Percentiles rank a stretch among this genome's conserved stretches.
These are phyloP conservation scores for Lachnellula cervina DNA, from an alignment of 2,329 filamentous ascomycete genomes.

Conservation along the genomic window DNA sequence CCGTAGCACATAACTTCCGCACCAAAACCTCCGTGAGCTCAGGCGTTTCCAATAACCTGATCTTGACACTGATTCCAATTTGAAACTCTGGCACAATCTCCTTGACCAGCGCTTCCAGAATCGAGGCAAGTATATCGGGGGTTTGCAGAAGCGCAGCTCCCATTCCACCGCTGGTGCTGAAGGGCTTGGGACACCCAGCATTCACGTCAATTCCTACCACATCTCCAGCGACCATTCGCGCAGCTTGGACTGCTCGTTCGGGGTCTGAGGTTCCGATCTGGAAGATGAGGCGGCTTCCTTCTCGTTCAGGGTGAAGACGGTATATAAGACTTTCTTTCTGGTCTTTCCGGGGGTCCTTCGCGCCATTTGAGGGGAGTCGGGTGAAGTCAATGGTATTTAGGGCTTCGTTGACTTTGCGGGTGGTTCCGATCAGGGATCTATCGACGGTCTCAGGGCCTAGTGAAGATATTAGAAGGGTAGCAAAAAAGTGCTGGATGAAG, in stretches of 20 bases:
- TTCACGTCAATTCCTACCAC: slow-evolving; percentile 96
- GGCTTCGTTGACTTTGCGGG: slow-evolving; percentile 67
- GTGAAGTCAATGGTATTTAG: slow-evolving; percentile 83
- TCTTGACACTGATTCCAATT: slow-evolving; percentile 96
- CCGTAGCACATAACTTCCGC: slow-evolving; percentile 71
- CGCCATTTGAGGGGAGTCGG: slow-evolving; percentile 66
- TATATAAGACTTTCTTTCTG: slow-evolving; percentile 69
- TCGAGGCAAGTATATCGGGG: slow-evolving; percentile 77
- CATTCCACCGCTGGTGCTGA: slow-evolving; percentile 92
- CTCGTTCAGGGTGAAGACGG: slow-evolving; percentile 71
- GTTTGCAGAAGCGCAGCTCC: slow-evolving; percentile 83
- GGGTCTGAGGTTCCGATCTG: slow-evolving; percentile 88
- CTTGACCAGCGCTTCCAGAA: slow-evolving; percentile 75
- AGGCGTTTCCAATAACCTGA: slow-evolving; percentile 74
- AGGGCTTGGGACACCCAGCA: slow-evolving; percentile 96
- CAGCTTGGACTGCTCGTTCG: slow-evolving; percentile 75
- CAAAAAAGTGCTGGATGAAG: not conserved
- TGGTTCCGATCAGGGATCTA: slow-evolving; percentile 82
- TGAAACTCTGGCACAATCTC: slow-evolving; percentile 72
- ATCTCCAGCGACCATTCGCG: slow-evolving; percentile 76
- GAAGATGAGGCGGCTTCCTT: slow-evolving; percentile 74
- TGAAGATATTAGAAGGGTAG: slow-evolving; percentile 1
- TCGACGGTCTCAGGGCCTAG: slow-evolving; percentile 90
- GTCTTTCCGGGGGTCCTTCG: slow-evolving; percentile 50
- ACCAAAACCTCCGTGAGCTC: slow-evolving; percentile 75